phyloP scores from a whole-genome alignment of 2,329 filamentous ascomycete species.

The Ilyonectria robusta region DNA sequence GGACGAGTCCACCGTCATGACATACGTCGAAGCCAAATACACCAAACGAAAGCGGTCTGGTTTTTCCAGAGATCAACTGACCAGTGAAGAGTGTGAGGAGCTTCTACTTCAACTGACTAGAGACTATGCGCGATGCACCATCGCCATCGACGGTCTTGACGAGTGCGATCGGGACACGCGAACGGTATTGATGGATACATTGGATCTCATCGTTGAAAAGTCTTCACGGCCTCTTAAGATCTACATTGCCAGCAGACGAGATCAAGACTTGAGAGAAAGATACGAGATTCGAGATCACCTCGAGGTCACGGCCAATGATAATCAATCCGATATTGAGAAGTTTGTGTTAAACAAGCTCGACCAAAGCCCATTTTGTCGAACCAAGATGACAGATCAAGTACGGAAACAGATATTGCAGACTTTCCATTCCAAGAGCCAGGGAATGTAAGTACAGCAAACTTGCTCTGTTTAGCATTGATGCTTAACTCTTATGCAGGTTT shows the following conservation, averaged over 20 bases:
- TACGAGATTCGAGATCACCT: constrained; percentile 22
- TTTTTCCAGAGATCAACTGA: constrained; percentile 12
- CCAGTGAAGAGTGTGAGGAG: constrained; percentile 21
- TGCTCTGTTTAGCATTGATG: background rate
- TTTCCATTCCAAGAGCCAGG: constrained; percentile 28
- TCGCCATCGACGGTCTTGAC: constrained; percentile 37
- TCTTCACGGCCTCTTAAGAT: constrained; percentile 31
- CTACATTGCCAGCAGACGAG: constrained; percentile 34
- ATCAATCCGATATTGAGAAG: constrained; percentile 35
- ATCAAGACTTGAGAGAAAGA: constrained; percentile 24
- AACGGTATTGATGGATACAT: constrained; percentile 19
- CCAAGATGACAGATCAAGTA: constrained; percentile 8
- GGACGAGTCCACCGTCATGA: constrained; percentile 2
- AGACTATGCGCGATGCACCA: constrained; percentile 15
- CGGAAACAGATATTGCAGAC: constrained; percentile 16
- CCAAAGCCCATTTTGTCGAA: constrained; percentile 18
- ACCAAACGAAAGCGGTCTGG: constrained; percentile 8
- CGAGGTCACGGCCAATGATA: constrained; percentile 24
- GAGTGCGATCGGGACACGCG: constrained; percentile 31
- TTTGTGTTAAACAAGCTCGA: constrained; percentile 21
- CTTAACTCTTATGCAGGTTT: constrained; percentile 28
- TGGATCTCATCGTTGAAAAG: constrained; percentile 17
- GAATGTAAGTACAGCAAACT: constrained; percentile 24
- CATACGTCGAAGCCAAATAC: constrained; percentile 17
- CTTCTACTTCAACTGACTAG: constrained; percentile 25